A percentile compares a stretch with the other conserved stretches of the same genome.
Evolutionary conservation across 768 basidiomycete species (phyloP).

Genomic region (Hirschioporus abietinus): DNA sequence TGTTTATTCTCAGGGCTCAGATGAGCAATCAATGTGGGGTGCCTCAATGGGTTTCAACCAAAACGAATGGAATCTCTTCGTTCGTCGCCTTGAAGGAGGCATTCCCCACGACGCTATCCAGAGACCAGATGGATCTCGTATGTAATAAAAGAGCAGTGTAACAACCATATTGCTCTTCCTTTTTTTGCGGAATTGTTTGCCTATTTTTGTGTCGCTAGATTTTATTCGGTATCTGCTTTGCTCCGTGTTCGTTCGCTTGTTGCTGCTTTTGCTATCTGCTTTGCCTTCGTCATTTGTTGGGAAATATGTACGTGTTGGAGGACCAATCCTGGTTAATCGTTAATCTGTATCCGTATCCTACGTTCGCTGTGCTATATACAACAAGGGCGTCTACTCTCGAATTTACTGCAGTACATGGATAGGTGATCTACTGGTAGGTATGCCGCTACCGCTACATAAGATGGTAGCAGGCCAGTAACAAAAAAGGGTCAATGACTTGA

Average conservation of each 20-base stretch:
- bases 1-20: slow-evolving; percentile 29
- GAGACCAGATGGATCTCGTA: not conserved
- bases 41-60: slow-evolving; percentile 69
- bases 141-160: not conserved
- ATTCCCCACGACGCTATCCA: not conserved
- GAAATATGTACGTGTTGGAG: not conserved
- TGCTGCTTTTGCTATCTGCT: not conserved
- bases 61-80: slow-evolving; percentile 52
- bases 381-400: not conserved
- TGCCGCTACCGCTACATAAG: too few relatives aligned
- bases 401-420: not conserved
- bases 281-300: not conserved
- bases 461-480: not conserved
- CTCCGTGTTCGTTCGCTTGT: not conserved
- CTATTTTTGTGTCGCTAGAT: not conserved
- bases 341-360: not conserved
- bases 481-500: slow-evolving; percentile 15
- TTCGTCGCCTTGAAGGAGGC: not conserved
- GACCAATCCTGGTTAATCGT: not conserved
- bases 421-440: not conserved
- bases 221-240: not conserved
- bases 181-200: not conserved
- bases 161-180: not conserved
- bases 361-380: not conserved
- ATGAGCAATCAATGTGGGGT: slow-evolving; percentile 69